Base-by-base conservation (phyloP, 1,284 basidiomycete species). In the Cystobasidiaceae sp. region DNA sequence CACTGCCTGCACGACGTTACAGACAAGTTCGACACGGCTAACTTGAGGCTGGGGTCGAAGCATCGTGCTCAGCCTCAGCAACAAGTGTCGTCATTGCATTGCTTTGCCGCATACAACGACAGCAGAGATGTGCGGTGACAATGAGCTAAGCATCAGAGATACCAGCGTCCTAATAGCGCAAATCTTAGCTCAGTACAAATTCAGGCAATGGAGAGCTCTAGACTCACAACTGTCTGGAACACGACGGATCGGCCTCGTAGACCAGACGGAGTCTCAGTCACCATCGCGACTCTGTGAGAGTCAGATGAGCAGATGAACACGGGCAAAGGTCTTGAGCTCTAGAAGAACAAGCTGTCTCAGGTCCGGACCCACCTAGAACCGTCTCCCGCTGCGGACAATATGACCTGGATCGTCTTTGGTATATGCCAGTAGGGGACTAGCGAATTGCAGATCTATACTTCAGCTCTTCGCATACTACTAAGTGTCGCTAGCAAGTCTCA, bases 391-490 rank as follows among this genome's bases (percentile, higher is more conserved):
- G 61, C 61, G 17, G 61, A 64, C 39, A 64, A 30, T 3, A 64
- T 45, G 30, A 64, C 33, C 33, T 64, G 61, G 8, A 45, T 55
- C 28, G 52, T 23, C n/a, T 54, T n/a, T 3, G 61, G 61, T 32
- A 41, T 19, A 37, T 55, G 52, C 61, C 61, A 64, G 52, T 27
- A 32, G 8, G 17, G n/a, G 27, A 23, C 1, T 23, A 44, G 8
- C 21, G 27, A 32, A 3, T 21, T 32, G 25, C 19, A 19, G 30
- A 32, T 25, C 34, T 8, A 6, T 21, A n/a, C n/a, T 37, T 17
- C 19, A 23, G 19, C 25, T 11, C 37, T n/a, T 39, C 11, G 11
- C 37, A 39, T 39, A 39, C n/a, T n/a, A 39, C 37, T 11, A n/a
- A 39, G 11, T 11, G n/a, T 17, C n/a, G 21, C 37, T 17, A 4